Conservation (phyloP, 2,329 filamentous ascomycete species). For the Cladosporium sp. region DNA sequence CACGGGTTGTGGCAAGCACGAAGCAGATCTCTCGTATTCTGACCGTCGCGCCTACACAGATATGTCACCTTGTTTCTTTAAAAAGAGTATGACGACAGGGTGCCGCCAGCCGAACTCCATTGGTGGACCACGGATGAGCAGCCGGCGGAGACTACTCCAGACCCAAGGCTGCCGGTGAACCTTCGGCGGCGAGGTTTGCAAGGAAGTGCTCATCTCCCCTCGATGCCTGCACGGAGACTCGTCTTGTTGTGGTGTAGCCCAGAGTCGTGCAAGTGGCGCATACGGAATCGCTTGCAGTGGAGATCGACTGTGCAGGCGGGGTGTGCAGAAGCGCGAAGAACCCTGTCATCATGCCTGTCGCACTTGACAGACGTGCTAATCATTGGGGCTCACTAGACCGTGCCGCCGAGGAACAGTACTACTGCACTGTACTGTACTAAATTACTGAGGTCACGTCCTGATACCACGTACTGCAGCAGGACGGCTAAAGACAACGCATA, state of each 20-base stretch:
- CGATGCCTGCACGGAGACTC: neutral
- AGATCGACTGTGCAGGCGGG: slow-evolving; percentile 7
- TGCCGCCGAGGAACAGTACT: neutral
- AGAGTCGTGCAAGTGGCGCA: neutral
- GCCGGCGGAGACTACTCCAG: neutral
- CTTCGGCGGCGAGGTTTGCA: neutral
- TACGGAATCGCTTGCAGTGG: neutral
- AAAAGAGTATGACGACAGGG: slow-evolving; percentile 10
- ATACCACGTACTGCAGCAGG: no score
- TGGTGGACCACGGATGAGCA: neutral
- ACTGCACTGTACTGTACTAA: no score
- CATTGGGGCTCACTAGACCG: neutral
- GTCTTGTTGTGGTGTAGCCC: neutral
- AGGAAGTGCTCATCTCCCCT: no score
- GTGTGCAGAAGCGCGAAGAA: slow-evolving; percentile 1
- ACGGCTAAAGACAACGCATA: neutral
- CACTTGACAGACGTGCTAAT: neutral
- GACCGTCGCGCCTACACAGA: neutral
- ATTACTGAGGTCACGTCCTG: no score
- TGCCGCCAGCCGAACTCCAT: slow-evolving; percentile 2
- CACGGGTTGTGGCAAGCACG: neutral
- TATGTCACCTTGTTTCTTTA: slow-evolving; percentile 4
- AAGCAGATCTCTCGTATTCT: slow-evolving; percentile 12
- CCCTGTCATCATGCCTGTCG: neutral
- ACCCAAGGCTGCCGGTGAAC: neutral